phyloP scores from a whole-genome alignment of 768 basidiomycete genomes.

The Astraeus odoratus region DNA sequence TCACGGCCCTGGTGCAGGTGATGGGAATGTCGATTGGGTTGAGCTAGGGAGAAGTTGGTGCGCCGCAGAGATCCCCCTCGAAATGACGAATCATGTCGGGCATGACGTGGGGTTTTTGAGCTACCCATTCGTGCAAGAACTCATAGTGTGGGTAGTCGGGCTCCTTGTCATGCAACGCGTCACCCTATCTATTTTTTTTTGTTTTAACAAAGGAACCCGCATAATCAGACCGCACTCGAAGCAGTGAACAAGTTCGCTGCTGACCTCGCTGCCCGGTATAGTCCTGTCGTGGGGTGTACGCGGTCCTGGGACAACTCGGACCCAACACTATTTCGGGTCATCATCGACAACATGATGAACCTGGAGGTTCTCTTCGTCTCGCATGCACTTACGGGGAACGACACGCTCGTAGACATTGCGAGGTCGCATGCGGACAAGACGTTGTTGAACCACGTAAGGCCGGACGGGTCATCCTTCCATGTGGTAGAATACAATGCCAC shows the following conservation, averaged over 20 bases:
- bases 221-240: constrained; percentile 45
- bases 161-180: background rate
- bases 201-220: constrained; percentile 39
- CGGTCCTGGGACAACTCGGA: constrained; percentile 60
- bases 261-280: constrained; percentile 52
- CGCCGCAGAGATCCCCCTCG: constrained; percentile 44
- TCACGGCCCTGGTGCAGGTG: too few species aligned
- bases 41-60: constrained; percentile 47
- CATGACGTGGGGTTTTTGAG: constrained; percentile 72
- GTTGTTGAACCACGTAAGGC: constrained; percentile 57
- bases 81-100: constrained; percentile 41
- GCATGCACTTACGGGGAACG: constrained; percentile 51
- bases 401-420: constrained; percentile 53
- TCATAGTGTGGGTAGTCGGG: constrained; percentile 40
- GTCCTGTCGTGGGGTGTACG: constrained; percentile 55
- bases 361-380: constrained; percentile 60
- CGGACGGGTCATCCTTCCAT: constrained; percentile 48
- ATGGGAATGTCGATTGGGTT: too few species aligned
- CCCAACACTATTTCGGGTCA: constrained; percentile 58
- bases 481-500: constrained; percentile 62
- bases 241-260: constrained; percentile 53
- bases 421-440: constrained; percentile 61
- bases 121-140: constrained; percentile 60
- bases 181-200: too few species aligned
- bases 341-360: constrained; percentile 81